Evolutionary conservation across 257 asterid species (phyloP).

Genomic region (Echium plantagineum): DNA sequence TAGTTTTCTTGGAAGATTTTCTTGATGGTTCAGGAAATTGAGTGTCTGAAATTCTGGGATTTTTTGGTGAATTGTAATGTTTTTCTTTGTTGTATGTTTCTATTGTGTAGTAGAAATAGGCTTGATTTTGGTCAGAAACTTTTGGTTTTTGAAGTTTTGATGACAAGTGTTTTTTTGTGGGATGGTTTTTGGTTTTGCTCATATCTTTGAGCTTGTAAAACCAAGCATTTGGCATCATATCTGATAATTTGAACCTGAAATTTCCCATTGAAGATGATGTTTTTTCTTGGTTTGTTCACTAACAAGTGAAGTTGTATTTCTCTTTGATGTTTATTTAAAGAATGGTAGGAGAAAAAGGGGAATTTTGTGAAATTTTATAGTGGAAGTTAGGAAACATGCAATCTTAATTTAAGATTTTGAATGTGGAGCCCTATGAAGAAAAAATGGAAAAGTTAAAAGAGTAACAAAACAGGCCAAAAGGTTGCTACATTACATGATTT

Average conservation of each 20-base stretch:
- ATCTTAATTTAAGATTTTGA: constrained; percentile 1
- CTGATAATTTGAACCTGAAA: constrained; percentile 63
- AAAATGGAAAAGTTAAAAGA: constrained; percentile 10
- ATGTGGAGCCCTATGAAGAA: constrained; percentile 4
- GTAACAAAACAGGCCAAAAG: constrained; percentile 8
- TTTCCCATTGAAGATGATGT: constrained; percentile 45
- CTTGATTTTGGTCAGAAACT: constrained; percentile 28
- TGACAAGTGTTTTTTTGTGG: constrained; percentile 29
- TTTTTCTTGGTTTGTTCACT: background rate
- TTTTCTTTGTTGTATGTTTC: constrained; percentile 17
- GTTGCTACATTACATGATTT: constrained; percentile 6
- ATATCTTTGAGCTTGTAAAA: constrained; percentile 83
- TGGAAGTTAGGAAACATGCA: constrained; percentile 1
- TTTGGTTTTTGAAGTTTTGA: constrained; percentile 15
- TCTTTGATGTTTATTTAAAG: constrained; percentile 4
- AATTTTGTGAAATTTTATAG: constrained; percentile 1
- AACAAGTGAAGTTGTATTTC: background rate
- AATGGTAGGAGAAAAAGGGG: constrained; percentile 5
- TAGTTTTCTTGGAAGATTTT: constrained; percentile 21
- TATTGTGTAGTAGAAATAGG: constrained; percentile 31
- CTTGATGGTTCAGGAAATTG: constrained; percentile 42
- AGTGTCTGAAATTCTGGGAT: constrained; percentile 20
- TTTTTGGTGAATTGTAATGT: constrained; percentile 18
- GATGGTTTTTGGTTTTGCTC: constrained; percentile 39
- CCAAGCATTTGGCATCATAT: constrained; percentile 96